A percentile compares a stretch with the other conserved stretches of the same genome.
Evolutionary conservation across 495 filamentous ascomycete genomes (phyloP).

Genomic region (Neurospora discreta): DNA sequence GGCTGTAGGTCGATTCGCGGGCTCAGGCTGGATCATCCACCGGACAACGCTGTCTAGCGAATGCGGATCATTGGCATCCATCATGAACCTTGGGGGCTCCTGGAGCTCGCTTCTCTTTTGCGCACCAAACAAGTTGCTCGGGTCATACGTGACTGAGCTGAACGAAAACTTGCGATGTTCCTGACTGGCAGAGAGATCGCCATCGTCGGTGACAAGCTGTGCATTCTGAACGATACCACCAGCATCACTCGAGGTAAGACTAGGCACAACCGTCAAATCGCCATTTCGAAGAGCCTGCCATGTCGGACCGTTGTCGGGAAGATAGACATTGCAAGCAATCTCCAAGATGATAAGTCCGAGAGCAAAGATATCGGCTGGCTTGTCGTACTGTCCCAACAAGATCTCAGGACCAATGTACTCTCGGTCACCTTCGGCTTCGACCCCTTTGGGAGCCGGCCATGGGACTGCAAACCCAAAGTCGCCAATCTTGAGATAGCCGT

Average conservation of each 20-base stretch:
- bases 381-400: constrained; percentile 70
- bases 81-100: constrained; percentile 79
- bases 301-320: constrained; percentile 80
- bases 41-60: constrained; percentile 76
- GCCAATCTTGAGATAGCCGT: constrained; percentile 86
- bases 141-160: constrained; percentile 13
- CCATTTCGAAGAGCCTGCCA: constrained; percentile 83
- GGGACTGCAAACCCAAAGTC: constrained; percentile 89
- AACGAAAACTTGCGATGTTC: not conserved
- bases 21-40: constrained; percentile 76
- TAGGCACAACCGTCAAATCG: constrained; percentile 76
- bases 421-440: constrained; percentile 89
- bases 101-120: constrained; percentile 54
- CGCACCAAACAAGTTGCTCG: constrained; percentile 35
- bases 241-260: constrained; percentile 66
- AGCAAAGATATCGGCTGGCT: constrained; percentile 86
- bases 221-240: constrained; percentile 61
- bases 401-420: constrained; percentile 94
- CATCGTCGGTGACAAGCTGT: constrained; percentile 21
- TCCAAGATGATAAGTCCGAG: constrained; percentile 90
- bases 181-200: not conserved
- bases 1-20: constrained; percentile 60
- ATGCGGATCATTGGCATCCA: constrained; percentile 50
- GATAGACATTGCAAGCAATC: constrained; percentile 79
- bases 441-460: constrained; percentile 61